Percentiles rank a stretch among this genome's conserved stretches.
phyloP scores from a whole-genome alignment of 2,329 filamentous ascomycete species.

The Trichoderma sp. region DNA sequence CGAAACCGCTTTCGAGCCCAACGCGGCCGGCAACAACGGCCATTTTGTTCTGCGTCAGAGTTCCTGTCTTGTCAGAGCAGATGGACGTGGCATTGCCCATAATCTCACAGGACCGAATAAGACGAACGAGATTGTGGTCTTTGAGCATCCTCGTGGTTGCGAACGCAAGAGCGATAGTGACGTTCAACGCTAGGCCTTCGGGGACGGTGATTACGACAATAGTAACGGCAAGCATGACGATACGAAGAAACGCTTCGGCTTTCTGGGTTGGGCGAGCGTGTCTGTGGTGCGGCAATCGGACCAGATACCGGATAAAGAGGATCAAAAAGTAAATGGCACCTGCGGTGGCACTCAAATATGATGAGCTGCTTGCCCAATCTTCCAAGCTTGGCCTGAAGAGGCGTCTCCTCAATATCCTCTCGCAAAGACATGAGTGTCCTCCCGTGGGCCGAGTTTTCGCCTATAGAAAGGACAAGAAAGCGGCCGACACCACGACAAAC shows the following conservation, averaged over 20 bases:
- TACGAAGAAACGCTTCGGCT: slow-evolving; percentile 58
- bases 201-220: slow-evolving; percentile 62
- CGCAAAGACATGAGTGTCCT: slow-evolving; percentile 78
- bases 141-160: slow-evolving; percentile 64
- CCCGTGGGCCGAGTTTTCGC: slow-evolving; percentile 72
- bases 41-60: slow-evolving; percentile 66
- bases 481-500: slow-evolving; percentile 74
- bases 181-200: slow-evolving; percentile 61
- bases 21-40: slow-evolving; percentile 59
- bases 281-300: slow-evolving; percentile 31
- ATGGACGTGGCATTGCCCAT: slow-evolving; percentile 66
- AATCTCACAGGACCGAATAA: slow-evolving; percentile 61
- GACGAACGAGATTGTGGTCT: slow-evolving; percentile 63
- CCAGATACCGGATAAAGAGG: slow-evolving; percentile 44
- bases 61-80: slow-evolving; percentile 68
- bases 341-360: slow-evolving; percentile 42
- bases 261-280: slow-evolving; percentile 50
- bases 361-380: slow-evolving; percentile 74
- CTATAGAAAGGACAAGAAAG: slow-evolving; percentile 74
- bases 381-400: slow-evolving; percentile 76
- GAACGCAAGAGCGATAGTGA: slow-evolving; percentile 62
- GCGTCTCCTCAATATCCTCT: slow-evolving; percentile 75
- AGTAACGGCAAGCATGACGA: slow-evolving; percentile 60
- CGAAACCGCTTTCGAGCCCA: slow-evolving; percentile 43
- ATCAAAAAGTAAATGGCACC: slow-evolving; percentile 46